Evolutionary conservation across 2,329 filamentous ascomycete species (phyloP), one percentile per base, ranked within the genome.

Genomic region (Phyllosticta capitalensis): DNA sequence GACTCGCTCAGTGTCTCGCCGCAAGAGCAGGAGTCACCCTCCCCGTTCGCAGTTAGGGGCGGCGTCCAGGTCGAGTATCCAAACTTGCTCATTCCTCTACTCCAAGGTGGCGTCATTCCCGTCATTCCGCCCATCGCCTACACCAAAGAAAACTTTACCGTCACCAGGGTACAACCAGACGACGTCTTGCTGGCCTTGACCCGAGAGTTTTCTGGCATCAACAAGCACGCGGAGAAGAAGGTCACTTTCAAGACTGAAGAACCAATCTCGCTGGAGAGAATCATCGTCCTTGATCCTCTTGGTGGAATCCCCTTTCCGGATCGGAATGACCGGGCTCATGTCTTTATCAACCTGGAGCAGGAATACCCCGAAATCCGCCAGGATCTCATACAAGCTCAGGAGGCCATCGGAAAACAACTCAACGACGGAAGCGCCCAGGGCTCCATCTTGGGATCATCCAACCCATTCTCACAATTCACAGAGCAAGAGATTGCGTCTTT

Each of bases 271-370:
- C 75, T 99, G 5, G 92, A 97, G 69, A 83, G 92, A 38, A 79
- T 99, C 50, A 95, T 99, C 63, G 78, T 99, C 26, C 79, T 99
- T 6, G 94, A 99, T 71, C 86, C 89, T 0, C 75, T 91, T 0
- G 94, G 94, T 2, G 92, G 91, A 0, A 90, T 92, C 52, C 94
- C 94, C 0, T 89, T 61, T 70, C 80, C 66, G 74, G 80, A 70
- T 71, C 81, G 64, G 76, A 81, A 52, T 75, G 87, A 72, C 65
- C 83, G 80, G 55, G 82, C 88, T 1, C 88, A 94, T 69, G 83
- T 94, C 7, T 97, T 96, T 69, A 83, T 99, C 69, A 99, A 99
- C 66, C 80, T 99, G 60, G 88, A 95, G 68, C 91, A 97, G 68
- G 92, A 99, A 69, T 96, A 88, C 65, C 77, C 82, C 1, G 76